phyloP scores from a whole-genome alignment of 1,284 basidiomycete species.

The Testicularia cyperi region DNA sequence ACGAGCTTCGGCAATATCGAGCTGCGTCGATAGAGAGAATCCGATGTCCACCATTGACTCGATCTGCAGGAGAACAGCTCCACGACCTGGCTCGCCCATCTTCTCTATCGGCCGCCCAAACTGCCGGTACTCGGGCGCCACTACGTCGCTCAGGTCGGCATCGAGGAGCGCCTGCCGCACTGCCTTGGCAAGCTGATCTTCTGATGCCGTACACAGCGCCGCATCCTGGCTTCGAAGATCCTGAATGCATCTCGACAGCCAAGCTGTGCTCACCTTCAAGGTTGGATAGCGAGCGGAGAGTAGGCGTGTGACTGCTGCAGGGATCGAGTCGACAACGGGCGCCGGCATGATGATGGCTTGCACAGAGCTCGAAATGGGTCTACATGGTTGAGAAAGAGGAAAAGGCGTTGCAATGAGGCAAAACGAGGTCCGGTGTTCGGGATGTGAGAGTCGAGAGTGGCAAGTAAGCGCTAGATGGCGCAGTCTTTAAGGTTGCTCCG shows the following conservation, averaged over 20 bases:
- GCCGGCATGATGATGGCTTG: too few relatives aligned
- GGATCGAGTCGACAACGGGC: too few relatives aligned
- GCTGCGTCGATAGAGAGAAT: slow-evolving; percentile 20
- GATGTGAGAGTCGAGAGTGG: too few relatives aligned
- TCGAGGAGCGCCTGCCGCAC: slow-evolving; percentile 28
- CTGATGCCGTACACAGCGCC: neutral
- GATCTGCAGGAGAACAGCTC: slow-evolving; percentile 20
- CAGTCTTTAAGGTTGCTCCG: too few relatives aligned
- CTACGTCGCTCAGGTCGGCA: slow-evolving; percentile 11
- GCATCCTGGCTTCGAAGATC: slow-evolving; percentile 2
- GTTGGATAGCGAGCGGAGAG: slow-evolving; percentile 32
- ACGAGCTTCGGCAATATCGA: slow-evolving; percentile 35
- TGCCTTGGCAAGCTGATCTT: slow-evolving; percentile 19
- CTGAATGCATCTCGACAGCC: slow-evolving; percentile 18
- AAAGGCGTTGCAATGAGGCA: too few relatives aligned
- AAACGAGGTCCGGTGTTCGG: too few relatives aligned
- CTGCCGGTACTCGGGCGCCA: slow-evolving; percentile 1
- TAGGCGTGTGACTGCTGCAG: slow-evolving; percentile 20
- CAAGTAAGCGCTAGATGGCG: too few relatives aligned
- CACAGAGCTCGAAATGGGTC: too few relatives aligned
- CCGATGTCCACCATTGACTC: slow-evolving; percentile 36
- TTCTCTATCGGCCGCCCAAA: slow-evolving; percentile 4
- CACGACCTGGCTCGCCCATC: slow-evolving; percentile 7
- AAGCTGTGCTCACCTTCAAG: slow-evolving; percentile 9
- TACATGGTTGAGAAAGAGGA: slow-evolving; percentile 21